phyloP scores from a whole-genome alignment of 176 grass and related monocot species.

The Juncus inflexus region DNA sequence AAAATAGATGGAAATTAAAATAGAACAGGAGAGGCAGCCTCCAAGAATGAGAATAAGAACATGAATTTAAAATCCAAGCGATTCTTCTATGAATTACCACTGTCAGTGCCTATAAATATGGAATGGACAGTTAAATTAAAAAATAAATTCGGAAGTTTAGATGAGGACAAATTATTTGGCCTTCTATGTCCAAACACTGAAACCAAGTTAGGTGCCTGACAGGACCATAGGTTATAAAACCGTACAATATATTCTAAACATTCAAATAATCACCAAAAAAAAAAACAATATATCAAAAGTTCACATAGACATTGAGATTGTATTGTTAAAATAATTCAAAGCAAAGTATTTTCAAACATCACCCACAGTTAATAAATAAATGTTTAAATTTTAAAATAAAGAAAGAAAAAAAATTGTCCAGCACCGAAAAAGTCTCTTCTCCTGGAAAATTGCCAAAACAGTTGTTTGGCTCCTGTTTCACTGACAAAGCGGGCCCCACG shows the following conservation, averaged over 20 bases:
- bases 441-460: neutral
- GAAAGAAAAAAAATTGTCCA: neutral
- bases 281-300: too few relatives aligned
- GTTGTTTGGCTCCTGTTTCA: neutral
- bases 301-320: too few relatives aligned
- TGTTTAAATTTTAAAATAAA: neutral
- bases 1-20: too few relatives aligned
- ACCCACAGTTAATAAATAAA: neutral
- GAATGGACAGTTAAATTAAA: neutral
- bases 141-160: too few relatives aligned
- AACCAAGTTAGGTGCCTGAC: too few relatives aligned
- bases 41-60: too few relatives aligned
- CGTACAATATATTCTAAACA: too few relatives aligned
- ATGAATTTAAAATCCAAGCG: neutral
- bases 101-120: constrained; percentile 20
- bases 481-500: constrained; percentile 5
- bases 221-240: too few relatives aligned
- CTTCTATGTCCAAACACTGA: too few relatives aligned
- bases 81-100: constrained; percentile 18
- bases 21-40: neutral
- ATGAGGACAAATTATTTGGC: too few relatives aligned
- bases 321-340: neutral
- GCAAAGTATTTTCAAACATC: neutral
- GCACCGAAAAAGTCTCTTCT: neutral
- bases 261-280: too few relatives aligned